phyloP scores from a whole-genome alignment of 1,139 yeast species.

The Pneumocystis jirovecii region DNA sequence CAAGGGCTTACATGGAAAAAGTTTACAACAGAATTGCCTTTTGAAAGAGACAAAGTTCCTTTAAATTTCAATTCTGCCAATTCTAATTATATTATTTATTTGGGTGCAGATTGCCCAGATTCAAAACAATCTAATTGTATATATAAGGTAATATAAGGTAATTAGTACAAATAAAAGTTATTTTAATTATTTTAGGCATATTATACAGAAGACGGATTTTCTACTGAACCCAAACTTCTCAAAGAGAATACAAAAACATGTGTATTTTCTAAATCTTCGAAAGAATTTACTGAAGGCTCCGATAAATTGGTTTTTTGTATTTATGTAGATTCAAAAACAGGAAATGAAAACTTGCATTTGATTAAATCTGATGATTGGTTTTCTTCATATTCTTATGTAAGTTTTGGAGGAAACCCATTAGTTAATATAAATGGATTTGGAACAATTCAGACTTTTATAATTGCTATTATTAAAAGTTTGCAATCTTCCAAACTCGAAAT shows the following conservation, averaged over 20 bases:
- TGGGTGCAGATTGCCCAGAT: slow-evolving; percentile 28
- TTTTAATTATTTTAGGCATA: slow-evolving; percentile 19
- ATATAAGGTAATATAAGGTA: slow-evolving; percentile 25
- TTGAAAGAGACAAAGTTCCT: slow-evolving; percentile 18
- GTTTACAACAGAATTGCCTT: slow-evolving; percentile 24
- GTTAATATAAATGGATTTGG: slow-evolving; percentile 33
- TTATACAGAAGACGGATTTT: slow-evolving; percentile 43
- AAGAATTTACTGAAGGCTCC: slow-evolving; percentile 27
- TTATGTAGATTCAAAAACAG: not conserved
- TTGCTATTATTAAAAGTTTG: slow-evolving; percentile 38
- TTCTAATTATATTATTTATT: slow-evolving; percentile 30
- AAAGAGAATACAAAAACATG: slow-evolving; percentile 27
- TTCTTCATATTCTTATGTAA: slow-evolving; percentile 25
- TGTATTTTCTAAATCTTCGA: slow-evolving; percentile 36
- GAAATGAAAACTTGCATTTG: slow-evolving; percentile 23
- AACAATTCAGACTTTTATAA: slow-evolving; percentile 38
- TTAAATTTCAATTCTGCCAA: slow-evolving; percentile 31
- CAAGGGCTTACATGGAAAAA: slow-evolving; percentile 43
- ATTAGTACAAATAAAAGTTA: not conserved
- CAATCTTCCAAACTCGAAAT: slow-evolving; percentile 31
- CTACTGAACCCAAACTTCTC: slow-evolving; percentile 29
- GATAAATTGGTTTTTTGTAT: slow-evolving; percentile 9
- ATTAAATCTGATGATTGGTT: slow-evolving; percentile 43
- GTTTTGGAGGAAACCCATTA: slow-evolving; percentile 17
- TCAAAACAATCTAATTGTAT: slow-evolving; percentile 14